These are phyloP conservation scores for Casuarina cunninghamiana DNA, from an alignment of 306 rosid species.

Conservation along the genomic window DNA sequence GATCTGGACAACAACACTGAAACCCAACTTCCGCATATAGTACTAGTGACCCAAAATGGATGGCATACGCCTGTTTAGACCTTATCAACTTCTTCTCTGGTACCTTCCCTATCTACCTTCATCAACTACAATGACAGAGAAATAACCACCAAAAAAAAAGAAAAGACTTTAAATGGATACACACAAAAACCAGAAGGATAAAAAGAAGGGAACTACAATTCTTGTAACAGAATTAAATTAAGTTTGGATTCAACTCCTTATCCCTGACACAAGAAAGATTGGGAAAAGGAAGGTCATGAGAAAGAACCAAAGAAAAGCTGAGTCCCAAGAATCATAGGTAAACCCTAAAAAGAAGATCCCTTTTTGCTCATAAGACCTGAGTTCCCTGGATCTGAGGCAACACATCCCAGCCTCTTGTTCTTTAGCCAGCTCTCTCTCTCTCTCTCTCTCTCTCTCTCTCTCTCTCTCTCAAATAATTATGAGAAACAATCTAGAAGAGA, in stretches of 20 bases:
- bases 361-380: constrained; percentile 43
- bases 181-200: constrained; percentile 23
- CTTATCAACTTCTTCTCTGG: constrained; percentile 46
- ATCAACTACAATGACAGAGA: constrained; percentile 49
- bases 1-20: constrained; percentile 85
- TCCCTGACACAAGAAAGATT: constrained; percentile 57
- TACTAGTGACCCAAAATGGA: constrained; percentile 38
- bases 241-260: constrained; percentile 52
- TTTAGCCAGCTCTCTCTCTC: constrained; percentile 35
- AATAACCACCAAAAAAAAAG: constrained; percentile 38
- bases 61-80: constrained; percentile 31
- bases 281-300: constrained; percentile 51
- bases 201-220: background rate
- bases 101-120: constrained; percentile 45
- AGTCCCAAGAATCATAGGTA: constrained; percentile 84
- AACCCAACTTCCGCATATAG: constrained; percentile 52
- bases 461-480: constrained; percentile 40
- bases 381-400: constrained; percentile 98
- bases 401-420: constrained; percentile 51
- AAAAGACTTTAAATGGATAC: constrained; percentile 37
- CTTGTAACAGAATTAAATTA: constrained; percentile 23
- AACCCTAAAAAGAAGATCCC: constrained; percentile 55
- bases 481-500: constrained; percentile 36
- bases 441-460: constrained; percentile 20
- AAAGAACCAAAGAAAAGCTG: constrained; percentile 60